A percentile compares a stretch with the other conserved stretches of the same genome.
Evolutionary conservation across 106 monocot species (phyloP).

Genomic region (Ottelia alismoides): DNA sequence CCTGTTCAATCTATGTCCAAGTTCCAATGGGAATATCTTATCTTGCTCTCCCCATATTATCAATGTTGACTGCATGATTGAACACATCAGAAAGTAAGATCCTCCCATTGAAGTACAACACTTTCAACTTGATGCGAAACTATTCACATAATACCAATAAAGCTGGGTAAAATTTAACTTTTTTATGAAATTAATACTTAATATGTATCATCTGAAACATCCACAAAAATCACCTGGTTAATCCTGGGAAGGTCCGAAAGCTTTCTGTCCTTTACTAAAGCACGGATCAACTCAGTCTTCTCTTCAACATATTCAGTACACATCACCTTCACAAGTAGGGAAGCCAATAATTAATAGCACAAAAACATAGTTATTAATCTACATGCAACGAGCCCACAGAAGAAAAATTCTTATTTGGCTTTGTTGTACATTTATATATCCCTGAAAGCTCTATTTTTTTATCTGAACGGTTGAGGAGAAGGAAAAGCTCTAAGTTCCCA

Average conservation of each 20-base stretch:
- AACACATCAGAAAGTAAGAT: neutral
- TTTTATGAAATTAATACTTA: too few species aligned
- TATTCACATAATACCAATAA: too few species aligned
- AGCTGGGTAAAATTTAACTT: too few species aligned
- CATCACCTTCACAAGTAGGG: constrained; percentile 50
- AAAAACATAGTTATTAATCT: too few species aligned
- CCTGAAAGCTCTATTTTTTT: too few species aligned
- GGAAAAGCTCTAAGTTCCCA: too few species aligned
- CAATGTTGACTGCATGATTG: constrained; percentile 52
- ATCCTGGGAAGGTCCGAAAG: constrained; percentile 74
- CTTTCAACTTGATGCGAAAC: too few species aligned
- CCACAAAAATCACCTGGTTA: constrained; percentile 69
- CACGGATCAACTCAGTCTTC: constrained; percentile 60
- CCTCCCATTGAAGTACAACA: neutral
- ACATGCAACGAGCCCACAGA: too few species aligned
- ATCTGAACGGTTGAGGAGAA: too few species aligned
- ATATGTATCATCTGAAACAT: too few species aligned
- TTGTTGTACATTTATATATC: too few species aligned
- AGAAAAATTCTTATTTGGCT: too few species aligned
- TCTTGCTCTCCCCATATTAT: constrained; percentile 87
- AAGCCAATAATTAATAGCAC: neutral
- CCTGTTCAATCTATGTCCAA: constrained; percentile 60
- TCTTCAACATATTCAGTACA: constrained; percentile 65
- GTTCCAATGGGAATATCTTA: constrained; percentile 70
- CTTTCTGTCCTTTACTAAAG: constrained; percentile 52